These are phyloP conservation scores for Cryptococcus sp. DNA, from an alignment of 1,284 basidiomycete species.

Conservation along the genomic window DNA sequence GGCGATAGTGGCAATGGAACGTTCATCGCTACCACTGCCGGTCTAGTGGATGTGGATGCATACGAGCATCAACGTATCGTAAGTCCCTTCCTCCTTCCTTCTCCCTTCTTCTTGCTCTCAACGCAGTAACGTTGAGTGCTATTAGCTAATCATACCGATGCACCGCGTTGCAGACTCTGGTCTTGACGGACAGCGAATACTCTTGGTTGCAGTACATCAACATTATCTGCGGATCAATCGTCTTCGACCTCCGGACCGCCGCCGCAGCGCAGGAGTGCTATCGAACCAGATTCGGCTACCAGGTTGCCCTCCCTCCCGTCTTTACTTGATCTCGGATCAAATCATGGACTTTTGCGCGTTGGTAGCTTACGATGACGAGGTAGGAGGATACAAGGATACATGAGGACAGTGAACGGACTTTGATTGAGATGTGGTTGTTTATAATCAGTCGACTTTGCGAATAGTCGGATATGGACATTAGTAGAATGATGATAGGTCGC, in stretches of 20 bases:
- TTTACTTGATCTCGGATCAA: background rate
- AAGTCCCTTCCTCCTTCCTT: background rate
- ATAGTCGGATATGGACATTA: no score
- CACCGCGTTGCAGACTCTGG: conserved; percentile 3
- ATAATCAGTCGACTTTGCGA: no score
- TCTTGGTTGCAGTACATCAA: conserved; percentile 6
- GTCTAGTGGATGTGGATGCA: conserved; percentile 4
- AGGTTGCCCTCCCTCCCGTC: conserved; percentile 6
- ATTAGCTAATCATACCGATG: background rate
- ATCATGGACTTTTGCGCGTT: background rate
- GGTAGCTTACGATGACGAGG: background rate
- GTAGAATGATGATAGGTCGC: no score
- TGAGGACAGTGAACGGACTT: no score
- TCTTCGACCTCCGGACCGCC: conserved; percentile 2
- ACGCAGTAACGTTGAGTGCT: background rate
- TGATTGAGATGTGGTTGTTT: no score
- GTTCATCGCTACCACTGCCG: conserved; percentile 6
- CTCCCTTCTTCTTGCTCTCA: background rate
- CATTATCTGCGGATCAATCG: conserved; percentile 9
- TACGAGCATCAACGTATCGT: conserved; percentile 11
- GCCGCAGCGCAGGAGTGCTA: conserved; percentile 7
- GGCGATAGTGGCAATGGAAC: conserved; percentile 9
- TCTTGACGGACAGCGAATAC: conserved; percentile 2
- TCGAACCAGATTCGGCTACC: conserved; percentile 2
- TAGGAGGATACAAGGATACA: no score